These are phyloP conservation scores for Dioscorea dumetorum DNA, from an alignment of 106 monocot species.

Conservation along the genomic window DNA sequence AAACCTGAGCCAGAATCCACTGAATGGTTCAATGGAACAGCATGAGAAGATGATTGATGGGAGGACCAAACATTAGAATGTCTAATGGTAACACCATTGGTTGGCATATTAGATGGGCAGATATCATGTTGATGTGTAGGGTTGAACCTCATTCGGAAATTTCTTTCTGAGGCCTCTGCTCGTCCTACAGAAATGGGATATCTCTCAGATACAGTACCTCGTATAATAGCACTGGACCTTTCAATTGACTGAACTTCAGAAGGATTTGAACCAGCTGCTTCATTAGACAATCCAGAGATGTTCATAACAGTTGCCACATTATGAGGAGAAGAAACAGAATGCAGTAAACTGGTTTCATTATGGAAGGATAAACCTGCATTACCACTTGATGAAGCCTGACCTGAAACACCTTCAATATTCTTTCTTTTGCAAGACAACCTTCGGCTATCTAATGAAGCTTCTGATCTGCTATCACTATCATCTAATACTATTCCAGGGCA, in stretches of 20 bases:
- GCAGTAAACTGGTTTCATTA: constrained; percentile 18
- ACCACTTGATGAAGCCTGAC: constrained; percentile 50
- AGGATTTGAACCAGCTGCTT: constrained; percentile 16
- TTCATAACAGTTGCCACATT: constrained; percentile 15
- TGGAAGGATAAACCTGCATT: constrained; percentile 21
- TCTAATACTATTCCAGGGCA: constrained; percentile 18
- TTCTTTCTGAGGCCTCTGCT: constrained; percentile 47
- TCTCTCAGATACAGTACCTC: constrained; percentile 9
- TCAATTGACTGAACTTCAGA: constrained; percentile 24
- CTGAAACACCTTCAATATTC: constrained; percentile 53
- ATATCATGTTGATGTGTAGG: constrained; percentile 27
- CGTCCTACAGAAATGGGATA: constrained; percentile 17
- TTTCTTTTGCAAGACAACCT: constrained; percentile 70
- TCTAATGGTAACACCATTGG: constrained; percentile 21
- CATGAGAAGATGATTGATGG: constrained; percentile 24
- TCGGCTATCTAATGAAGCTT: constrained; percentile 44
- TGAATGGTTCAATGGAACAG: constrained; percentile 24
- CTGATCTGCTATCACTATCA: constrained; percentile 33
- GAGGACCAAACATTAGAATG: constrained; percentile 26
- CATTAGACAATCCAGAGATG: constrained; percentile 22
- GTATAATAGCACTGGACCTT: constrained; percentile 11
- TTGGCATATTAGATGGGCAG: constrained; percentile 21
- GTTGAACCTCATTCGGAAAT: constrained; percentile 41
- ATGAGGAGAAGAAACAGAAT: constrained; percentile 24
- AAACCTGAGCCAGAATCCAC: constrained; percentile 18